Evolutionary conservation across 495 filamentous ascomycete species (phyloP).

Genomic region (Trichoderma virens): DNA sequence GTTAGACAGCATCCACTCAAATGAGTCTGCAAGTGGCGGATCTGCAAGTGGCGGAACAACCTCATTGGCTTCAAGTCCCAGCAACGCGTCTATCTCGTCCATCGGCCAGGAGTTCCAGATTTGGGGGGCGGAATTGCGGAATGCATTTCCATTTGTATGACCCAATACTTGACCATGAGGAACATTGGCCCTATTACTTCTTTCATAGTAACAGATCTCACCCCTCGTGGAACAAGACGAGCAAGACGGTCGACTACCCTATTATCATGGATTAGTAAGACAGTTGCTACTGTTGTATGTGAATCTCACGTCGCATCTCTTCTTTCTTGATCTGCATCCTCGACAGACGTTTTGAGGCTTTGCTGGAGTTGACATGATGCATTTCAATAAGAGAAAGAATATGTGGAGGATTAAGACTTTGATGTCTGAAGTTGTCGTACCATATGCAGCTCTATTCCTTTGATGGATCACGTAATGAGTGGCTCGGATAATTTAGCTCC

Average conservation of each 20-base stretch:
- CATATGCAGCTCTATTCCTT: neutral
- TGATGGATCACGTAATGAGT: neutral
- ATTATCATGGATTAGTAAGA: neutral
- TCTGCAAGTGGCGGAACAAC: neutral
- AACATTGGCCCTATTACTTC: neutral
- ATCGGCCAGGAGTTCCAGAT: neutral
- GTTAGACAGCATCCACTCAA: neutral
- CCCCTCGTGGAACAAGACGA: neutral
- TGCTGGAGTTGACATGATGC: neutral
- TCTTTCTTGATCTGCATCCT: slow-evolving; percentile 3
- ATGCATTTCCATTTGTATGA: neutral
- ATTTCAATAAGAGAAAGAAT: neutral
- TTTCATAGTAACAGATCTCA: neutral
- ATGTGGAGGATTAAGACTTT: too few relatives aligned
- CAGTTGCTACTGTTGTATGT: neutral
- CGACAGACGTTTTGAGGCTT: neutral
- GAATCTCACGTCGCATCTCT: slow-evolving; percentile 2
- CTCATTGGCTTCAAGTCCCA: neutral
- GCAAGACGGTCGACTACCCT: slow-evolving; percentile 1
- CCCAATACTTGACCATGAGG: neutral
- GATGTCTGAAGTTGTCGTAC: too few relatives aligned
- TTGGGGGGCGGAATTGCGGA: neutral
- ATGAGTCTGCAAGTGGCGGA: neutral
- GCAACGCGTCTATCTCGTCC: neutral
- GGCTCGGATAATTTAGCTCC: neutral